Conservation (phyloP, 495 filamentous ascomycete genomes). For the Coniosporium apollinis region DNA sequence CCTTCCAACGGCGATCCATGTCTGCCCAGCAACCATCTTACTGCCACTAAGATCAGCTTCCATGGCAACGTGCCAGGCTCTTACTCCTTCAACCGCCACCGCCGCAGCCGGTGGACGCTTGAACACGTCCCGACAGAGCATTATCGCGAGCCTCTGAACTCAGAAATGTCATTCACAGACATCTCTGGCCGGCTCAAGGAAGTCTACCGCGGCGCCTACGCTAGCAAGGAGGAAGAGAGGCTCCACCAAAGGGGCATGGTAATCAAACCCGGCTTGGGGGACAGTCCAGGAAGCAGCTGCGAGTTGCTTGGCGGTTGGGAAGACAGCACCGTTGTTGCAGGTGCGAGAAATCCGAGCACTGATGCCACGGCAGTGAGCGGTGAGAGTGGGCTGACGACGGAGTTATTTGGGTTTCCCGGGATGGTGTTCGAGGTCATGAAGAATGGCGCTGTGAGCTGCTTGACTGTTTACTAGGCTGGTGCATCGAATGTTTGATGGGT, state of each 20-base stretch:
- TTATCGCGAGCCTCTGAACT: conserved; percentile 32
- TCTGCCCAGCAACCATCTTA: conserved; percentile 36
- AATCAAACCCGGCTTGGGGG: conserved; percentile 75
- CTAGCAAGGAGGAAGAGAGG: conserved; percentile 41
- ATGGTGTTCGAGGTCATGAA: conserved; percentile 89
- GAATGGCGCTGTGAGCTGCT: conserved; percentile 72
- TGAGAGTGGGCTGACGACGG: conserved; percentile 52
- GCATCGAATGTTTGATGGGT: too few species aligned
- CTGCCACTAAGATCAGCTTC: conserved; percentile 77
- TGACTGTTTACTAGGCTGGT: conserved; percentile 61
- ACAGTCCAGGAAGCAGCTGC: conserved; percentile 78
- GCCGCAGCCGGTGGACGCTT: conserved; percentile 76
- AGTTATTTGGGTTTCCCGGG: conserved; percentile 85
- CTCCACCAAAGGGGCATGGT: conserved; percentile 64
- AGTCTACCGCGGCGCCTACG: conserved; percentile 54
- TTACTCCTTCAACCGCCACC: conserved; percentile 90
- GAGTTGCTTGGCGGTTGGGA: conserved; percentile 76
- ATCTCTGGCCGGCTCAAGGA: conserved; percentile 48
- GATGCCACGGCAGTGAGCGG: conserved; percentile 3
- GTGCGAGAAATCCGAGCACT: conserved; percentile 8
- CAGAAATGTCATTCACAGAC: conserved; percentile 61
- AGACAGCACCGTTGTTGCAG: conserved; percentile 35
- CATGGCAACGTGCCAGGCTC: conserved; percentile 92
- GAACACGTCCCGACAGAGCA: conserved; percentile 26
- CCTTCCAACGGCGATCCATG: conserved; percentile 11